A percentile compares a stretch with the other conserved stretches of the same genome.
Evolutionary conservation across 768 basidiomycete genomes (phyloP).

Genomic region (Suillus hirtellus): DNA sequence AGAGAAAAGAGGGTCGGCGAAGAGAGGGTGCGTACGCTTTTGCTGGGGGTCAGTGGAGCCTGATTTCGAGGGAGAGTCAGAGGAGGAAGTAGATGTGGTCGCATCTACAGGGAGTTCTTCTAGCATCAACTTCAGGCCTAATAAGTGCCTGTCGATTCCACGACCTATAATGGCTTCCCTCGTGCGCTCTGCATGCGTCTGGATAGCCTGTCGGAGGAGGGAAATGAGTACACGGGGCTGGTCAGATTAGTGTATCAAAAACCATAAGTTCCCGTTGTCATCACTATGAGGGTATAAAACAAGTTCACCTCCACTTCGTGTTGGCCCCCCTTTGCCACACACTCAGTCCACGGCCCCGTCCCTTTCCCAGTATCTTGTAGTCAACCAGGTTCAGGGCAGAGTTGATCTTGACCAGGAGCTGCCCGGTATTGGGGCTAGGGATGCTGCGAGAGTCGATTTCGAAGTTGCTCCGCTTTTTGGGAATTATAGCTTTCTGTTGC

Average conservation of each 20-base stretch:
- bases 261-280: neutral
- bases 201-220: conserved; percentile 69
- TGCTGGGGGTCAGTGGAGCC: conserved; percentile 34
- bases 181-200: conserved; percentile 69
- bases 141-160: conserved; percentile 90
- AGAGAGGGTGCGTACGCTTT: conserved; percentile 40
- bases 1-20: conserved; percentile 76
- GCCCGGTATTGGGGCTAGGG: conserved; percentile 36
- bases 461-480: conserved; percentile 29
- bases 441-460: conserved; percentile 27
- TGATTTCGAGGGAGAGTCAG: neutral
- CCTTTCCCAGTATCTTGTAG: conserved; percentile 35
- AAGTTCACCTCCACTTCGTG: neutral
- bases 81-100: neutral
- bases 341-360: conserved; percentile 4
- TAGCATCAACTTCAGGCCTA: conserved; percentile 74
- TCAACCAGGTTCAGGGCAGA: conserved; percentile 49
- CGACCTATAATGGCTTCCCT: conserved; percentile 77
- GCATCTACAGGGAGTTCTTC: conserved; percentile 19
- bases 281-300: neutral
- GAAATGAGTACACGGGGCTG: conserved; percentile 34
- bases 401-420: conserved; percentile 44
- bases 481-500: conserved; percentile 30
- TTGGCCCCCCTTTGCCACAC: neutral
- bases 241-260: conserved; percentile 14